Evolutionary conservation across 768 basidiomycete genomes (phyloP).

Genomic region (Pholiota microspora): DNA sequence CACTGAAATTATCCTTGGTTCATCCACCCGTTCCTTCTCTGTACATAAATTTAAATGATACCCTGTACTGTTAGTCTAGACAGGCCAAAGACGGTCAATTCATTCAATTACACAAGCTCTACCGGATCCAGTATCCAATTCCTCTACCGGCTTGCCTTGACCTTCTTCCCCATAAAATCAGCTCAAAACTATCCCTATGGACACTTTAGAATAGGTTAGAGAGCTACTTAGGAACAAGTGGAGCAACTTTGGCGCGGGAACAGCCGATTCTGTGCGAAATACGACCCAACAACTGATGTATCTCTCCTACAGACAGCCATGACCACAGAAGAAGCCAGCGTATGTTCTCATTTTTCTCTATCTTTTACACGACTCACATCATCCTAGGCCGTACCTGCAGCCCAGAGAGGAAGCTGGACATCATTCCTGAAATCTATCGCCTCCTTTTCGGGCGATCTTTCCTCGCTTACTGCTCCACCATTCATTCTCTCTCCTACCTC

Average conservation of each 20-base stretch:
- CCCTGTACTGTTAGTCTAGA: no score
- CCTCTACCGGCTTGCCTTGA: no score
- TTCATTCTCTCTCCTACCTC: conserved; percentile 93
- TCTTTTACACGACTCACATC: background rate
- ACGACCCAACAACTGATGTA: conserved; percentile 12
- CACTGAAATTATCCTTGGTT: no score
- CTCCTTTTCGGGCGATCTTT: conserved; percentile 85
- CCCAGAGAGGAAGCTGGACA: conserved; percentile 86
- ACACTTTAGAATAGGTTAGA: no score
- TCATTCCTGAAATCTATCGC: conserved; percentile 90
- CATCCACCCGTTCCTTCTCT: no score
- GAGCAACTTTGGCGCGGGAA: background rate
- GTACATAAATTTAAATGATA: no score
- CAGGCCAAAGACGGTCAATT: no score
- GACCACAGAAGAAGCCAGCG: conserved; percentile 22
- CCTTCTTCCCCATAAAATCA: no score
- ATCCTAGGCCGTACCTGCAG: conserved; percentile 66
- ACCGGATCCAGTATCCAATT: no score
- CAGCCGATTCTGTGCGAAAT: conserved; percentile 2
- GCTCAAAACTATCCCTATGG: no score
- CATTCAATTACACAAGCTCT: no score
- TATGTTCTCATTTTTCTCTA: background rate
- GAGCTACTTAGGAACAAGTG: no score
- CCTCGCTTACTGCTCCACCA: conserved; percentile 78
- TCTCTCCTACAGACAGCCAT: conserved; percentile 14